Percentiles rank a stretch among this genome's conserved stretches.
phyloP scores from a whole-genome alignment of 2,329 filamentous ascomycete genomes.

The Plectosphaerella cucumerina region DNA sequence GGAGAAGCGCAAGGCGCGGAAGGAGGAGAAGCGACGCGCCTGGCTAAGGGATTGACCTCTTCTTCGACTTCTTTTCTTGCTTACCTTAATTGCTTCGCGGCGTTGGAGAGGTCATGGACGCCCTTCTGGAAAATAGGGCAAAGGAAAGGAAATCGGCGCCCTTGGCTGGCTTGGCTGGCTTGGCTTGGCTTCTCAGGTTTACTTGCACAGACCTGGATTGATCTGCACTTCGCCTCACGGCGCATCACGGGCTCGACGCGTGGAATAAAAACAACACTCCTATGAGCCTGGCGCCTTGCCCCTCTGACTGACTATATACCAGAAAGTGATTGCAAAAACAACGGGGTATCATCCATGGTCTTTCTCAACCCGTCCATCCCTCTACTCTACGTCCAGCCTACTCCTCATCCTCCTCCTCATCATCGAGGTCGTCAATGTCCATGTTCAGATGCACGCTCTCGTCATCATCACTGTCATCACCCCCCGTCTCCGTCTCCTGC shows the following conservation, averaged over 20 bases:
- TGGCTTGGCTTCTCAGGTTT: no score
- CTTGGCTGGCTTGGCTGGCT: no score
- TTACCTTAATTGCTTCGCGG: not conserved
- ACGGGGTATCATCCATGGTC: constrained; percentile 8
- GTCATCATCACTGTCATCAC: constrained; percentile 42
- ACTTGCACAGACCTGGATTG: no score
- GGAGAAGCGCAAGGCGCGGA: constrained; percentile 81
- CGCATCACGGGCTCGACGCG: no score
- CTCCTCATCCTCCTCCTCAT: constrained; percentile 35
- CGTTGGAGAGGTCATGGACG: constrained; percentile 1
- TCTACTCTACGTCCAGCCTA: constrained; percentile 13
- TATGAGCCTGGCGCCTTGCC: no score
- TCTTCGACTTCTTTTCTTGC: not conserved
- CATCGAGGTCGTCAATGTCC: constrained; percentile 46
- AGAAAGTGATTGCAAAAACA: not conserved
- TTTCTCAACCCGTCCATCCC: constrained; percentile 16
- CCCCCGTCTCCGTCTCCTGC: constrained; percentile 9
- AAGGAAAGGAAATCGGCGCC: no score
- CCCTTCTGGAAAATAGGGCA: not conserved
- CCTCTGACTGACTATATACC: constrained; percentile 1
- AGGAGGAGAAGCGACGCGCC: constrained; percentile 89
- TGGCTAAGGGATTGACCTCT: constrained; percentile 75
- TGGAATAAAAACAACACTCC: not conserved
- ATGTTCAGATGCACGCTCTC: constrained; percentile 57
- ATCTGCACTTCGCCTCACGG: no score